Base-by-base conservation (phyloP, 305 asterid genomes). In the Ilex paraguariensis region DNA sequence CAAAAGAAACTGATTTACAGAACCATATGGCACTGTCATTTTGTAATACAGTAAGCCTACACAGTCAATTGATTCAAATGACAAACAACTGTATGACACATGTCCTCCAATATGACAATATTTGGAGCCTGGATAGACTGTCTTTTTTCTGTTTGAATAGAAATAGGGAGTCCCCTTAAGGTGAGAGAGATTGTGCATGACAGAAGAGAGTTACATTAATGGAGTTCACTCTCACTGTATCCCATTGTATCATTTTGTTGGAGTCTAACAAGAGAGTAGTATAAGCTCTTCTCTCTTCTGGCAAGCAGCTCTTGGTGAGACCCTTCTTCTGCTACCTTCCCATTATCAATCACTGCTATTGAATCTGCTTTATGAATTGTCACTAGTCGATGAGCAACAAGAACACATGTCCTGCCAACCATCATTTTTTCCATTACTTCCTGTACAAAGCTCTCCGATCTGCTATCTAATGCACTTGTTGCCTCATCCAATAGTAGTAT, bases 401-500 rank as follows among this genome's bases (percentile, higher is more conserved):
- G 58, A 0, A 78, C 71, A 46, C 86, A 78, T 3, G 77, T 80
- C 66, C 83, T 64, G 7, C 79, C 83, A 10, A 73, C 64, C 83
- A 82, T 80, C 77, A 76, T 73, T 52, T 68, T 75, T 31, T 73
- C 82, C 59, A 79, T 13, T 31, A 86, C 81, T 60, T 82, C 86
- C 45, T 80, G 83, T 17, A 84, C 88, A 21, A 77, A 57, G 17
- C 64, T 84, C 66, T 84, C 85, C 0, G 87, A 75, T 66, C 61
- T 55, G 53, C 76, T 64, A n/a, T 84, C 91, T 31, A 82, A 65
- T 30, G 86, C 79, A 51, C 82, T 84, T 9, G 88, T 84, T 48
- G 91, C 88, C 70, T 84, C 88, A 31, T 84, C 86, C 31, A 81
- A 62, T n/a, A 84, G 84, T 31, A 84, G 75, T 54, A 84, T 84